Base-by-base conservation (phyloP, 768 basidiomycete species). In the Suillus variegatus region DNA sequence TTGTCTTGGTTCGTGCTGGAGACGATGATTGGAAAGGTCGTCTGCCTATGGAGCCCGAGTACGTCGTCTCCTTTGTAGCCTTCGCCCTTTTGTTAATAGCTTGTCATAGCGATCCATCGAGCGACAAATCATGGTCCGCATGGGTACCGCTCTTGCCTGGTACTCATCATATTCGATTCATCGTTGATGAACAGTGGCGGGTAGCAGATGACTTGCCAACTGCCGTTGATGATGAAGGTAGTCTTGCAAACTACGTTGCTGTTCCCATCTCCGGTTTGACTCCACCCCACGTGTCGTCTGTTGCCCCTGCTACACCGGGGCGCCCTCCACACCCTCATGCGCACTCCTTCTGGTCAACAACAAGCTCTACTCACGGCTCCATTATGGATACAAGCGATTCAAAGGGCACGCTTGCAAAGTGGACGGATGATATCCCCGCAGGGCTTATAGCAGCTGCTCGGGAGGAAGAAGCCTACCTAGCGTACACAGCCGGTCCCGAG, bases 141-240 rank as follows among this genome's bases (percentile, higher is more conserved):
- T 74, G 74, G 70, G 78, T 89, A 35, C 71, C 81, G 6, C 85
- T 99, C 0, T 86, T 88, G 12, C 94, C 95, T 0, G 97, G 97
- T 18, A 95, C 95, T 0, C 95, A 98, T 73, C 93, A 95, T 68
- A 84, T 98, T 74, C 93, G 95, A 65, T 99, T 97, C 82, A 86
- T 98, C 68, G 93, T 99, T 66, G 97, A 99, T 75, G 93, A 91
- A 56, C 85, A 88, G 55, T 94, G 91, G 88, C 86, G 90, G 66
- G 86, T 91, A 8, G 86, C 91, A 3, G 85, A 90, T 68, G 88
- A 92, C 68, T 83, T 89, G n/a, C 91, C 93, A 7, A 89, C 91
- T 32, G 94, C 94, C 1, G 94, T 96, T 56, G 94, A 95, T 73
- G 95, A 98, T 74, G 92, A 95, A 71, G 97, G 97, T 40, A 91